Evolutionary conservation across 139 green algal species (phyloP).

Genomic region (Chlorella ohadii): DNA sequence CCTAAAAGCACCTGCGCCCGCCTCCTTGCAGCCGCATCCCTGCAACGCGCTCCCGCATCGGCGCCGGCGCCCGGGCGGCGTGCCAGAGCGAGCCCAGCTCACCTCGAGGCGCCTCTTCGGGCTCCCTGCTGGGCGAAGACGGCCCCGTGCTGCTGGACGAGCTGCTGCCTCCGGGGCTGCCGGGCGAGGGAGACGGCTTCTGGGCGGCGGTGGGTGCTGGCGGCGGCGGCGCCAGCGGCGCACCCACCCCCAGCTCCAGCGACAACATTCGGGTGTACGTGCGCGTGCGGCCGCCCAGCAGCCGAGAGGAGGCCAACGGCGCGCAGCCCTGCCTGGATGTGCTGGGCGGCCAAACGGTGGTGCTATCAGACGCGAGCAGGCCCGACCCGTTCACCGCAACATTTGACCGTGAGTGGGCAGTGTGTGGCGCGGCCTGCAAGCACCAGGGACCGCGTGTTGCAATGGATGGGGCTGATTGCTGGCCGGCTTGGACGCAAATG

Average conservation of each 20-base stretch:
- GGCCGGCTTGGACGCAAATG: too few relatives aligned
- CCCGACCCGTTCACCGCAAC: constrained; percentile 48
- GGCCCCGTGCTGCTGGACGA: background rate
- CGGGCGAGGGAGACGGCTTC: background rate
- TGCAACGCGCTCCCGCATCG: background rate
- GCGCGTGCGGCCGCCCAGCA: constrained; percentile 47
- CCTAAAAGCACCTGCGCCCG: too few relatives aligned
- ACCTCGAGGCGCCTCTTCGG: background rate
- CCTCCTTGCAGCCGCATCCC: too few relatives aligned
- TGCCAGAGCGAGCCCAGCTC: constrained; percentile 12
- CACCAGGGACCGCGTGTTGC: too few relatives aligned
- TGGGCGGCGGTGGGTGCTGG: background rate
- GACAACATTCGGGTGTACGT: constrained; percentile 53
- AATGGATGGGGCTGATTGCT: too few relatives aligned
- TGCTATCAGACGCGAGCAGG: constrained; percentile 43
- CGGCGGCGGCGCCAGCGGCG: background rate
- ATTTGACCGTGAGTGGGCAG: constrained; percentile 52
- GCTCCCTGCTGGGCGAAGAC: constrained; percentile 6
- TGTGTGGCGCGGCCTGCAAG: too few relatives aligned
- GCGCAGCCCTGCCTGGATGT: background rate
- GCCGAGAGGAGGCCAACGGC: constrained; percentile 9
- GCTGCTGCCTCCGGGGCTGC: background rate
- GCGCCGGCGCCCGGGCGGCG: background rate
- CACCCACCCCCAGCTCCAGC: background rate
- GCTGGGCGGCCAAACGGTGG: constrained; percentile 22